phyloP scores from a whole-genome alignment of 2,329 filamentous ascomycete species.

The Beauveria brongniartii region DNA sequence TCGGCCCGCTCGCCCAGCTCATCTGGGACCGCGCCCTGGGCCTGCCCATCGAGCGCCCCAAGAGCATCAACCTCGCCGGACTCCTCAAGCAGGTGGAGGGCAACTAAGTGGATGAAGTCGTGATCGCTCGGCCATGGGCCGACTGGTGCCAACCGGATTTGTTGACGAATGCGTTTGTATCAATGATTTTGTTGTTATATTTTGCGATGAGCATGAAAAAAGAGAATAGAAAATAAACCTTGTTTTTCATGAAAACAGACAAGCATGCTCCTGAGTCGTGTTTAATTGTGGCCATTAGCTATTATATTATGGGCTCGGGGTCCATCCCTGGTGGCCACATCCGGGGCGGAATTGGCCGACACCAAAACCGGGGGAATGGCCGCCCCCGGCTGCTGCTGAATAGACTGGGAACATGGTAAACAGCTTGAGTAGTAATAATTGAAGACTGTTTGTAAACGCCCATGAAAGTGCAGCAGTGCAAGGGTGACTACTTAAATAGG shows the following conservation, averaged over 20 bases:
- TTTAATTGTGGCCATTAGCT: background rate
- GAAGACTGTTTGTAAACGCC: too few relatives aligned
- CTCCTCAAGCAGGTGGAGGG: conserved; percentile 60
- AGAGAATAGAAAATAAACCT: background rate
- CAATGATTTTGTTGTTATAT: conserved; percentile 3
- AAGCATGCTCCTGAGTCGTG: background rate
- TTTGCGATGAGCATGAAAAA: background rate
- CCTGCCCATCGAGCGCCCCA: conserved; percentile 91
- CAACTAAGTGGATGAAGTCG: conserved; percentile 21
- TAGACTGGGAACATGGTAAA: too few relatives aligned
- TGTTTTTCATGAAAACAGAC: background rate
- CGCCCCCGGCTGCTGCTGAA: background rate
- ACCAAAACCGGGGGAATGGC: background rate
- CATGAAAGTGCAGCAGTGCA: too few relatives aligned
- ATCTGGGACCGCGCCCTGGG: conserved; percentile 94
- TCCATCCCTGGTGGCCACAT: background rate
- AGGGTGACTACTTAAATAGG: too few relatives aligned
- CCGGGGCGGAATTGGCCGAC: background rate
- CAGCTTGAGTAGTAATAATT: too few relatives aligned
- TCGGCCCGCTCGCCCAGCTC: conserved; percentile 87
- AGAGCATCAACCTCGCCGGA: conserved; percentile 91
- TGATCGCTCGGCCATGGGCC: too few relatives aligned
- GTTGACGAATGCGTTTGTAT: background rate
- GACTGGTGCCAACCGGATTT: background rate
- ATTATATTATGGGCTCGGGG: background rate